Conservation (phyloP, 2,329 filamentous ascomycete genomes). For the Paecilomyces dactylethromorphus region DNA sequence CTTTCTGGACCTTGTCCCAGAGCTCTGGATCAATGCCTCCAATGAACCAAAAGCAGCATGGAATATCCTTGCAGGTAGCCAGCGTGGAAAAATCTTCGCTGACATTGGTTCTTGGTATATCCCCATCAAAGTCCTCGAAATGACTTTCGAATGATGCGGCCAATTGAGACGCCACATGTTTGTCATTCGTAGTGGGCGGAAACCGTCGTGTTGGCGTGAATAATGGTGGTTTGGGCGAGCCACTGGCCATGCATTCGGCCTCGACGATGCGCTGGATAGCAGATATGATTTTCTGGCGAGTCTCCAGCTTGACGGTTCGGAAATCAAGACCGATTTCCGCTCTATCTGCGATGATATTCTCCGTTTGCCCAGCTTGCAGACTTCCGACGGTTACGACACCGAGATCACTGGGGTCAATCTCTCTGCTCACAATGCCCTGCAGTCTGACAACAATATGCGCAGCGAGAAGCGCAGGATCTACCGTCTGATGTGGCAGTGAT, state of each 20-base stretch:
- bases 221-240: conserved; percentile 41
- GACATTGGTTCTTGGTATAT: conserved; percentile 25
- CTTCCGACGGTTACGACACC: conserved; percentile 54
- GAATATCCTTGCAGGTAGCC: conserved; percentile 43
- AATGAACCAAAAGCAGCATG: conserved; percentile 51
- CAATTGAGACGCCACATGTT: conserved; percentile 35
- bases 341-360: conserved; percentile 54
- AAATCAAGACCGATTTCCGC: conserved; percentile 52
- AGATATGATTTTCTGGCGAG: conserved; percentile 41
- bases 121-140: conserved; percentile 36
- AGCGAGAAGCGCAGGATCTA: conserved; percentile 56
- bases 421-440: conserved; percentile 54
- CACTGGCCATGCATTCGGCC: conserved; percentile 48
- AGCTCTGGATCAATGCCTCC: conserved; percentile 46
- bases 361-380: conserved; percentile 53
- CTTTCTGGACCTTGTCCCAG: conserved; percentile 45
- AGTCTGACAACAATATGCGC: conserved; percentile 50
- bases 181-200: conserved; percentile 50
- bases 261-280: conserved; percentile 50
- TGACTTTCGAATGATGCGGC: conserved; percentile 40
- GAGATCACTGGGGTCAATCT: conserved; percentile 46
- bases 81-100: conserved; percentile 56
- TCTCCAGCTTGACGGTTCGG: conserved; percentile 40
- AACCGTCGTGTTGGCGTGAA: conserved; percentile 45
- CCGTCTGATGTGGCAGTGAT: conserved; percentile 47